Base-by-base conservation (phyloP, 257 asterid genomes). In the Gentiana dahurica region DNA sequence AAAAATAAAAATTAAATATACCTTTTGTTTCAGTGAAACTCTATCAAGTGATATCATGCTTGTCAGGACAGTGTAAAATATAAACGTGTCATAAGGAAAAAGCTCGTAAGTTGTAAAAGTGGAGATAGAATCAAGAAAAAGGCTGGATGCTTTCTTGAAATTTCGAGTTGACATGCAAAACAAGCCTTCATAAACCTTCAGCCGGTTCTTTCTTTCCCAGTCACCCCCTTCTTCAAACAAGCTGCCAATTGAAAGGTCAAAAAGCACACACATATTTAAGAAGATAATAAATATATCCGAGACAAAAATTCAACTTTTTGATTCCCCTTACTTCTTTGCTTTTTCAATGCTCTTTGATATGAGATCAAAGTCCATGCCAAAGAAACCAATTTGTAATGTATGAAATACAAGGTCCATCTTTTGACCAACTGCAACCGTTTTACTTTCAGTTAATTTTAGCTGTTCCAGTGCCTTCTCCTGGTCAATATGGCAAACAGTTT, bases 161-260 rank as follows among this genome's bases (percentile, higher is more conserved):
- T 91, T 81, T 53, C 96, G 98, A 44, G 95, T 85, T 38, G 97
- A 80, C 98, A 92, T 85, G 77, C 95, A 92, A 66, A 71, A 92
- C 66, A 92, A 78, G 43, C 98, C 98, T 75, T 92, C 98, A 8
- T 87, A 92, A 57, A 85, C 90, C 82, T 89, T 89, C 81, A 89
- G 71, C 65, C 97, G 85, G 66, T 89, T 89, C 89, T 89, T 89
- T 57, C 97, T 83, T 75, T 89, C 97, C 97, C 97, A 89, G 67
- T 89, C 97, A 69, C 97, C 81, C 49, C 98, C 98, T 76, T 88
- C 97, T 74, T 92, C 98, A 68, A 92, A 92, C 85, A 92, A 76
- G 44, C 98, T 92, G 87, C 66, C 46, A 41, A 41, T 41, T 41
- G 6, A 41, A 41, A 41, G 8, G 62, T 48, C 24, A 46, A 49